These are phyloP conservation scores for Dendrobium chrysotoxum DNA, from an alignment of 106 monocot genomes.

Conservation along the genomic window DNA sequence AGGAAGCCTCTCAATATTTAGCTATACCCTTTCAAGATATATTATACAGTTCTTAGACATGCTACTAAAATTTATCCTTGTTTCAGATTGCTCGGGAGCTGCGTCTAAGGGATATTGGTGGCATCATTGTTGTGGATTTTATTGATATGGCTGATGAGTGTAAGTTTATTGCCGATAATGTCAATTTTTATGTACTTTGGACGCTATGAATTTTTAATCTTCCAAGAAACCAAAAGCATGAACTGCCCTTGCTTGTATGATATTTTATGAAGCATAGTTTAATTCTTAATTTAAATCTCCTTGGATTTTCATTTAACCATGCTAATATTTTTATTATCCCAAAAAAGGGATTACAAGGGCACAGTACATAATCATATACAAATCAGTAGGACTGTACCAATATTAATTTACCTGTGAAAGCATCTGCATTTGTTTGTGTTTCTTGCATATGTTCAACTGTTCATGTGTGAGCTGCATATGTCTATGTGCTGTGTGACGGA, in stretches of 20 bases:
- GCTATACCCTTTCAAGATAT: not conserved
- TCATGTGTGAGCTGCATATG: not conserved
- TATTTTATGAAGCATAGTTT: not conserved
- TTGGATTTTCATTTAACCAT: not conserved
- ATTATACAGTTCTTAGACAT: not conserved
- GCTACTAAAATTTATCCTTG: not conserved
- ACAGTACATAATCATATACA: not conserved
- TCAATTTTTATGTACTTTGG: no score
- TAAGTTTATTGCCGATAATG: slow-evolving; percentile 31
- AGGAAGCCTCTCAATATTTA: not conserved
- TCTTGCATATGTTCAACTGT: not conserved
- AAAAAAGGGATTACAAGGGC: not conserved
- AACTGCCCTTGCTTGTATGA: not conserved
- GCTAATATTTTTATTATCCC: not conserved
- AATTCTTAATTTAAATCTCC: slow-evolving; percentile 3
- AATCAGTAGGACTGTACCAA: not conserved
- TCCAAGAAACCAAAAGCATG: not conserved
- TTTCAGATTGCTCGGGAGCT: slow-evolving; percentile 90
- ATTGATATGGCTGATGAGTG: slow-evolving; percentile 93
- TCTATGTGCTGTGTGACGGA: not conserved
- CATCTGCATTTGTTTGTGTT: not conserved
- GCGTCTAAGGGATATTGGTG: slow-evolving; percentile 91
- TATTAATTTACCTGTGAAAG: not conserved
- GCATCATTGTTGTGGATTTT: slow-evolving; percentile 96
- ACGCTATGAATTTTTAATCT: no score